Base-by-base conservation (phyloP, 352 stramenopile species). In the Phytophthora capsici region DNA sequence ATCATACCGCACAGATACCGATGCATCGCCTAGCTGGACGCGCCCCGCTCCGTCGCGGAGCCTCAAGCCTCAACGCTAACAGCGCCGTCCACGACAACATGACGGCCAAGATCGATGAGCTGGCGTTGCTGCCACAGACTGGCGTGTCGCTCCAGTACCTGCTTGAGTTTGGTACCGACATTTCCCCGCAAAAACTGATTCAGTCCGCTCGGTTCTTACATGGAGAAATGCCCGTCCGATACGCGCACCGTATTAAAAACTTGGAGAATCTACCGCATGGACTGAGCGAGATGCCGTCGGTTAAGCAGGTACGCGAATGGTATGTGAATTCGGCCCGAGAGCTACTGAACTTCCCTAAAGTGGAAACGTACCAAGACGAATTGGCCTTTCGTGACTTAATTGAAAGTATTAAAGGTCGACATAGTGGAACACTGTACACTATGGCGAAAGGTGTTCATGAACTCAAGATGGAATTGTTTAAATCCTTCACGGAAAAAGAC, bases 381-480 rank as follows among this genome's bases (percentile, higher is more conserved):
- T 71, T 93, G 47, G 66, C 77, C 6, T 99, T 99, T 74, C 89
- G 93, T 3, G 67, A 88, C 38, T 81, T 99, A 22, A 90, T 99
- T 23, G 91, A 98, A 69, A 94, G 84, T 53, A 98, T 99, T 63
- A 99, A 99, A 78, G 86, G 97, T 34, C 78, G 97, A 12, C 98
- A 99, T 80, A 96, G 91, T n/a, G 88, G 91, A 30, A 99, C 98
- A 23, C 85, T 99, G 12, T 98, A 99, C 34, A 99, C 98, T 20
- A 99, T 99, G 96, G 98, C 98, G n/a, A 96, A 97, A 56, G 98
- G 97, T 34, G 96, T 99, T 7, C 98, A 98, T 68, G 95, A 99
- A 85, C 92, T 99, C 63, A 97, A 98, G 54, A 82, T 94, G 73
- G 73, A 96, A 54, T 67, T 94, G 14, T 89, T 96, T 57, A 73